Evolutionary conservation across 805 yeast genomes (phyloP), one percentile per base, ranked within the genome.

Genomic region (Cyberlindnera samutprakarnensis): DNA sequence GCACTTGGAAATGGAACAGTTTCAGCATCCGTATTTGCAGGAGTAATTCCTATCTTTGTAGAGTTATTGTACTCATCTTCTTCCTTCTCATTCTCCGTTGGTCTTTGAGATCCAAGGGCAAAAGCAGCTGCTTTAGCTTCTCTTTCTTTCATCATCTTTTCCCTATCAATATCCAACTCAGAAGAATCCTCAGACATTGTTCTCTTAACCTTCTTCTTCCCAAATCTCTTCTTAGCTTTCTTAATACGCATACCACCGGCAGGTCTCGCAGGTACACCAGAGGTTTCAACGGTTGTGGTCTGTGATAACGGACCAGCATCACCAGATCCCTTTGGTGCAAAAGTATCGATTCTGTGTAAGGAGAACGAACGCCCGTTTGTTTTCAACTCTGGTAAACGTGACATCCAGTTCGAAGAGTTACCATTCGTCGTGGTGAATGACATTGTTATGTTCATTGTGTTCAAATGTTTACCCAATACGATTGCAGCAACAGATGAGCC

Each of bases 401-500:
- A 70, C 64, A 88, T 74, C 96, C 96, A 83, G 18, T 81, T 64
- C 7, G 78, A 66, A 14, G 70, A 68, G 54, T 63, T 56, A 14
- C 68, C 72, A 37, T 76, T 78, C 16, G 72, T 75, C 18, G 75
- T 72, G 14, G 95, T 86, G 53, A 85, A 80, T 0, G 96, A 75
- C 80, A 88, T 83, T 4, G 41, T 30, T 24, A 40, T 37, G 22
- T 95, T 85, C 78, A 92, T 83, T 32, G 94, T 80, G 61, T 88
- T 87, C 54, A 90, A 69, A 36, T 90, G 81, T 49, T 78, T 82
- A 30, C 98, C 97, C 35, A 43, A 25, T 5, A 36, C 33, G 17
- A 49, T 44, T 10, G 75, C 84, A 5, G 92, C 92, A 17, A 85
- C 86, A 0, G 95, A 84, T 0, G 94, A 85, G 4, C 96, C 96